Percentiles rank a stretch among this genome's conserved stretches.
Evolutionary conservation across 345 rosid species (phyloP).

Genomic region (Cardamine chenopodiifolia): DNA sequence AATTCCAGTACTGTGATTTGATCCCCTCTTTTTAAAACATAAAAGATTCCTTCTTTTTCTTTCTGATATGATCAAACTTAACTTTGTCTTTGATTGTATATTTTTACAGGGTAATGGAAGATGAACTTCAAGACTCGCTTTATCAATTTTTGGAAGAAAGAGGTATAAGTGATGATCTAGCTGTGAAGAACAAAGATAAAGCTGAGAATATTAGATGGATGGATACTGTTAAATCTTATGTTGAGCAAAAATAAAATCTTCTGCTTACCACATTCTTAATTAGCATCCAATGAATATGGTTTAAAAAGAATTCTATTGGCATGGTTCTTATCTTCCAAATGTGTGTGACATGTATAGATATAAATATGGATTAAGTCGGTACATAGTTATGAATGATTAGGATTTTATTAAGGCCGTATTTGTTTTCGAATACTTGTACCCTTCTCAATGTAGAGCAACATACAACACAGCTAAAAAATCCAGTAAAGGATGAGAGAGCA

Average conservation of each 20-base stretch:
- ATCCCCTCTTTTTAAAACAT: slow-evolving; percentile 5
- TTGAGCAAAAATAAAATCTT: slow-evolving; percentile 55
- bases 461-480: background rate
- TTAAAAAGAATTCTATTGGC: background rate
- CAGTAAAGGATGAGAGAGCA: slow-evolving; percentile 11
- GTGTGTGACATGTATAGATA: background rate
- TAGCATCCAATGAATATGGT: background rate
- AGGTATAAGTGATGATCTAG: slow-evolving; percentile 67
- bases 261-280: slow-evolving; percentile 7
- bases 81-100: slow-evolving; percentile 8
- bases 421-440: background rate
- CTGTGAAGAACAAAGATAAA: slow-evolving; percentile 74
- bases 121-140: slow-evolving; percentile 65
- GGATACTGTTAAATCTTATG: slow-evolving; percentile 63
- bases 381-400: background rate
- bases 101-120: slow-evolving; percentile 76
- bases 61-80: background rate
- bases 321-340: background rate
- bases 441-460: background rate
- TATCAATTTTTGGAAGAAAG: slow-evolving; percentile 74
- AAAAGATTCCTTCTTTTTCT: background rate
- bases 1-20: slow-evolving; percentile 58
- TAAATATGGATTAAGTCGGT: background rate
- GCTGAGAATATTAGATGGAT: slow-evolving; percentile 79
- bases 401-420: background rate